phyloP scores from a whole-genome alignment of 2,329 filamentous ascomycete genomes.

The Amauroascus verrucosus region DNA sequence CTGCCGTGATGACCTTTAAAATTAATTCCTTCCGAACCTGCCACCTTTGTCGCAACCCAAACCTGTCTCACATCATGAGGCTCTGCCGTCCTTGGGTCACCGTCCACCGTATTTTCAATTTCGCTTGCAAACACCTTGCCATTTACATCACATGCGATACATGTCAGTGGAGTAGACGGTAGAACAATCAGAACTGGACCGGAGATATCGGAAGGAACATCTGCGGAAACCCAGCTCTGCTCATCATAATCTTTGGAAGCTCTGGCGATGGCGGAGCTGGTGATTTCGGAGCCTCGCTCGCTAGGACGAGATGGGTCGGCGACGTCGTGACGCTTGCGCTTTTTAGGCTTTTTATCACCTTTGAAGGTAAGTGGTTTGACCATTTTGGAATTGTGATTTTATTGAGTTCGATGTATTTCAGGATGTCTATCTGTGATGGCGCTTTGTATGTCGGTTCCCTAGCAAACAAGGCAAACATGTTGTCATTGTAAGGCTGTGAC shows the following conservation, averaged over 20 bases:
- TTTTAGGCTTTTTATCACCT: slow-evolving; percentile 91
- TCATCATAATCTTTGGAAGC: slow-evolving; percentile 46
- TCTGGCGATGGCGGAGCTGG: slow-evolving; percentile 21
- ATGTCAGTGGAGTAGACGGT: slow-evolving; percentile 60
- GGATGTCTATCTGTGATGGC: neutral
- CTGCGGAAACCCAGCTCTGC: slow-evolving; percentile 86
- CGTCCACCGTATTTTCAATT: slow-evolving; percentile 82
- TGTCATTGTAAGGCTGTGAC: too few relatives aligned
- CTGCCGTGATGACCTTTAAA: slow-evolving; percentile 86
- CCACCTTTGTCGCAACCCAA: slow-evolving; percentile 77
- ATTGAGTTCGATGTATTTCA: too few relatives aligned
- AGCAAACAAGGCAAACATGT: slow-evolving; percentile 4
- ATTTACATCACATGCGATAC: slow-evolving; percentile 72
- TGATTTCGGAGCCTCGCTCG: neutral
- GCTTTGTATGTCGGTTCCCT: too few relatives aligned
- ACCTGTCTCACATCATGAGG: slow-evolving; percentile 94
- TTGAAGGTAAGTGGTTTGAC: slow-evolving; percentile 88
- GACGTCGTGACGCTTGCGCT: slow-evolving; percentile 63
- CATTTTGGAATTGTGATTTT: slow-evolving; percentile 21
- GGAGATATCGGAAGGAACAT: slow-evolving; percentile 59
- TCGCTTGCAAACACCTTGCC: slow-evolving; percentile 75
- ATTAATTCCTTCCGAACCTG: slow-evolving; percentile 68
- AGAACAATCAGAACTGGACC: slow-evolving; percentile 78
- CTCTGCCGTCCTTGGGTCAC: slow-evolving; percentile 71
- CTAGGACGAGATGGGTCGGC: slow-evolving; percentile 15